Evolutionary conservation across 2,329 filamentous ascomycete genomes (phyloP).

Genomic region (Cadophora gregata): DNA sequence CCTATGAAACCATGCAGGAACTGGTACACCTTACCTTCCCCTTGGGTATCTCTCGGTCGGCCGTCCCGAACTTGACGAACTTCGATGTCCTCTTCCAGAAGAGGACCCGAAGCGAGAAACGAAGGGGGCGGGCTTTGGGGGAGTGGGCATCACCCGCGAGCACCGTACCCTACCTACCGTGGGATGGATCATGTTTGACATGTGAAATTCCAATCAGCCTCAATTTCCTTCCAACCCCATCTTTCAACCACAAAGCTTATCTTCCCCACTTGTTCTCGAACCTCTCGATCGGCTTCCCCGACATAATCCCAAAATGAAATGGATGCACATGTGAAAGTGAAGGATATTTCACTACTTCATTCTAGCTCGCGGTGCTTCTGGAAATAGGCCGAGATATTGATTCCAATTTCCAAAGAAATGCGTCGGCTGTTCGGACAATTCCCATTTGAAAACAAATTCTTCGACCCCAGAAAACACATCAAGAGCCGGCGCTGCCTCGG

Average conservation of each 20-base stretch:
- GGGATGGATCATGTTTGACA: constrained; percentile 6
- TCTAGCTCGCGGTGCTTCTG: background rate
- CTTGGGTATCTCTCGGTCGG: background rate
- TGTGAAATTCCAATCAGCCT: constrained; percentile 17
- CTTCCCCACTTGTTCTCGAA: background rate
- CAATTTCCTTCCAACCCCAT: constrained; percentile 12
- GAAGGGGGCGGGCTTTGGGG: too few relatives aligned
- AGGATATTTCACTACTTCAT: background rate
- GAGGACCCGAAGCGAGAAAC: constrained; percentile 9
- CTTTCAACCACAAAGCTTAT: constrained; percentile 13
- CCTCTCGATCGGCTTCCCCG: constrained; percentile 12
- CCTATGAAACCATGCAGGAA: constrained; percentile 16
- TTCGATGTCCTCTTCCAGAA: background rate
- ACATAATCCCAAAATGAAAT: background rate
- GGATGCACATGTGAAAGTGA: background rate
- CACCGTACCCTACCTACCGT: too few relatives aligned
- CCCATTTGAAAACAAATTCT: constrained; percentile 9
- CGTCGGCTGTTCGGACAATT: constrained; percentile 13
- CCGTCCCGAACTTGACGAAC: constrained; percentile 8
- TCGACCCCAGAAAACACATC: background rate
- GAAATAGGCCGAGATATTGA: background rate
- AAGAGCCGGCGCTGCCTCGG: constrained; percentile 18
- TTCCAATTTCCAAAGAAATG: background rate
- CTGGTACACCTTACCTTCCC: constrained; percentile 17
- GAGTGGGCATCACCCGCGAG: background rate